Percentiles rank a stretch among this genome's conserved stretches.
Conservation (phyloP, 2,329 filamentous ascomycete genomes). For the Arthrobotrys pseudoclavata region DNA sequence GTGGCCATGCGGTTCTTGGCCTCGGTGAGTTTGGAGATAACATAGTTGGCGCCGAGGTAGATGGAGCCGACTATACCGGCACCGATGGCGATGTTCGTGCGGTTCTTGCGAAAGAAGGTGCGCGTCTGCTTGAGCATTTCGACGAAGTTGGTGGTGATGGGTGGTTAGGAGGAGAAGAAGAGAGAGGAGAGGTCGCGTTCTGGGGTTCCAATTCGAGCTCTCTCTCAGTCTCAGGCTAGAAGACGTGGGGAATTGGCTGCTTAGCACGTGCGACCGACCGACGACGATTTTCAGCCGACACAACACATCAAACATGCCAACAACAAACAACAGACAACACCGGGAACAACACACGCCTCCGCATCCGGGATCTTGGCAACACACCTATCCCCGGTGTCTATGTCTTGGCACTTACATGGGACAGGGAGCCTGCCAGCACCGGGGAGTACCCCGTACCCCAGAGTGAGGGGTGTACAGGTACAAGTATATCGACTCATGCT, state of each 20-base stretch:
- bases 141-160: conserved; percentile 36
- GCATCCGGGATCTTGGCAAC: conserved; percentile 2
- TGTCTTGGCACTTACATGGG: not conserved
- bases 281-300: conserved; percentile 22
- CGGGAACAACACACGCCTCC: not conserved
- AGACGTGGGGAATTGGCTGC: conserved; percentile 15
- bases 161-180: not conserved
- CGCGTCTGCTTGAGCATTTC: conserved; percentile 79
- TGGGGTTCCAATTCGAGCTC: not conserved
- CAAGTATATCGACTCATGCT: not conserved
- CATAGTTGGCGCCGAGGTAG: conserved; percentile 93
- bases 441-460: not conserved
- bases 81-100: conserved; percentile 88
- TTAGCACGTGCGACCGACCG: conserved; percentile 12
- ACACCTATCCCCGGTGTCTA: not conserved
- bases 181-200: not conserved
- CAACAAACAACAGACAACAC: not conserved
- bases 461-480: conserved; percentile 1
- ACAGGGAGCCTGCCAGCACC: not conserved
- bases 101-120: conserved; percentile 92
- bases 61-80: conserved; percentile 88
- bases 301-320: conserved; percentile 9
- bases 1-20: conserved; percentile 96
- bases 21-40: conserved; percentile 89
- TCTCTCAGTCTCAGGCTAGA: not conserved